Conservation (phyloP, 2,329 filamentous ascomycete genomes). For the Mycosphaerella arachidis region DNA sequence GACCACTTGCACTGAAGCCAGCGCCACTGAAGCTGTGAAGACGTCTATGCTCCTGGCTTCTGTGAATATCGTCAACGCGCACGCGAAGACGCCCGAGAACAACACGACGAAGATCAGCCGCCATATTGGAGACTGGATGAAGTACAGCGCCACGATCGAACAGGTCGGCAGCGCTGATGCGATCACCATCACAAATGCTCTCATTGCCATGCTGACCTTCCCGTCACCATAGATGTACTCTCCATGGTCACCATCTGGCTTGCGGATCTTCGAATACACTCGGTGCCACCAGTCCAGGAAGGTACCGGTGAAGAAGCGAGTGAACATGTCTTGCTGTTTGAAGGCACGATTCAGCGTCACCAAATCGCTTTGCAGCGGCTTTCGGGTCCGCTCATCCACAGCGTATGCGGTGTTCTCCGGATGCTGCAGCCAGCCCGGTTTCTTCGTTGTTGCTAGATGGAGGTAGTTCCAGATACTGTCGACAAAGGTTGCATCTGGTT, state of each 20-base stretch:
- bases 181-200: slow-evolving; percentile 16
- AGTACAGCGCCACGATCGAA: slow-evolving; percentile 26
- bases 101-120: slow-evolving; percentile 22
- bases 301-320: slow-evolving; percentile 13
- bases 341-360: slow-evolving; percentile 18
- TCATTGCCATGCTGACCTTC: slow-evolving; percentile 15
- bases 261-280: slow-evolving; percentile 8
- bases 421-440: slow-evolving; percentile 18
- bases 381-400: slow-evolving; percentile 11
- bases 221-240: slow-evolving; percentile 16
- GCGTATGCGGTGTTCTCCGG: slow-evolving; percentile 24
- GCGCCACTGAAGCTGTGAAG: slow-evolving; percentile 22
- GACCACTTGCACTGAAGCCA: slow-evolving; percentile 27
- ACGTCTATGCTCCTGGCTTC: slow-evolving; percentile 25
- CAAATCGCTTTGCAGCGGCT: slow-evolving; percentile 16
- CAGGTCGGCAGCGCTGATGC: slow-evolving; percentile 22
- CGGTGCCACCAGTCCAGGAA: slow-evolving; percentile 13
- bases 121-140: slow-evolving; percentile 15
- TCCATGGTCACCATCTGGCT: slow-evolving; percentile 9
- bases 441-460: slow-evolving; percentile 3
- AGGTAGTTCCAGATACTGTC: slow-evolving; percentile 16
- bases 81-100: slow-evolving; percentile 22
- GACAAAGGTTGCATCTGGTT: slow-evolving; percentile 16
- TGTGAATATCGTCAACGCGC: slow-evolving; percentile 21
- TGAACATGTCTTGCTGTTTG: slow-evolving; percentile 16